Percentiles rank a stretch among this genome's conserved stretches.
Conservation (phyloP, 805 yeast genomes). For the Zygotorulaspora florentina region DNA sequence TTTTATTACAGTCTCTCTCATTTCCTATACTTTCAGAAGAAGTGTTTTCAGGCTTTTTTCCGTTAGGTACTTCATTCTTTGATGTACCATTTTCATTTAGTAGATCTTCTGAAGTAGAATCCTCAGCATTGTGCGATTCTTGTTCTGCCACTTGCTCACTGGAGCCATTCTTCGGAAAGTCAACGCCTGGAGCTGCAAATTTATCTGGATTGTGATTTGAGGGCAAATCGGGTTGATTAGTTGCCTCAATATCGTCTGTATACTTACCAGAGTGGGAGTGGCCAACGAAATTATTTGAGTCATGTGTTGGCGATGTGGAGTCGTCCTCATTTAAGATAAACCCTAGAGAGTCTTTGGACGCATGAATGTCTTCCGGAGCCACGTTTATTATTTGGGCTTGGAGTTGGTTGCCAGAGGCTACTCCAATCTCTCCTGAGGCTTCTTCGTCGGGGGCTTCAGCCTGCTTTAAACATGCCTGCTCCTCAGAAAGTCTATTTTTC, state of each 20-base stretch:
- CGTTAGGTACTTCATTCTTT: too few species aligned
- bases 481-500: constrained; percentile 24
- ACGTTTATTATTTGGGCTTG: constrained; percentile 14
- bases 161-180: too few species aligned
- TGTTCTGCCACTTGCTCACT: too few species aligned
- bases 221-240: neutral
- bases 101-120: too few species aligned
- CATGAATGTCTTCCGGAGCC: neutral
- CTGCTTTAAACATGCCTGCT: constrained; percentile 4
- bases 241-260: neutral
- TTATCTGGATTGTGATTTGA: too few species aligned
- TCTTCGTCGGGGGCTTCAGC: constrained; percentile 1
- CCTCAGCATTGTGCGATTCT: too few species aligned
- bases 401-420: constrained; percentile 27
- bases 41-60: too few species aligned
- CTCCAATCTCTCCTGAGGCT: constrained; percentile 21
- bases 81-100: too few species aligned
- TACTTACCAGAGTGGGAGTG: neutral
- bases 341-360: neutral
- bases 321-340: neutral
- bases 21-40: too few species aligned
- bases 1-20: neutral
- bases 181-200: too few species aligned
- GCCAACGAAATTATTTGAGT: neutral
- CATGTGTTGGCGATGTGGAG: neutral